Evolutionary conservation across 352 stramenopile genomes (phyloP).

Genomic region (Phytophthora syringae): DNA sequence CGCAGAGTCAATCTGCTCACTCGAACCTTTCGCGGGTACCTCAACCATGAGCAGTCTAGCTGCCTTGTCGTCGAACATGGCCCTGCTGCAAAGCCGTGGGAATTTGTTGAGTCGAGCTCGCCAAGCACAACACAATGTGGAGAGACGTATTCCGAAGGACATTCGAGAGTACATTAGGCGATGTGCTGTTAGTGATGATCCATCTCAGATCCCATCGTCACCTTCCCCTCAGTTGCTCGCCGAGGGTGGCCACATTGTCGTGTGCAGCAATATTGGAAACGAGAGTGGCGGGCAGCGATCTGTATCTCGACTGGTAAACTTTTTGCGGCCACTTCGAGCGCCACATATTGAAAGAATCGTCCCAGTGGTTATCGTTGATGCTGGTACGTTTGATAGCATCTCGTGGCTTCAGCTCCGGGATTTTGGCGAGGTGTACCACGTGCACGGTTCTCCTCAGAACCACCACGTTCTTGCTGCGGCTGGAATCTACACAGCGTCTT

Average conservation of each 20-base stretch:
- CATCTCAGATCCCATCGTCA: constrained; percentile 43
- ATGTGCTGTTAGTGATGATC: constrained; percentile 36
- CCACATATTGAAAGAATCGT: constrained; percentile 71
- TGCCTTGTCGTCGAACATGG: constrained; percentile 38
- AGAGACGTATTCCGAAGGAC: constrained; percentile 62
- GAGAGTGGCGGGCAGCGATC: constrained; percentile 66
- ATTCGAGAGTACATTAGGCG: constrained; percentile 70
- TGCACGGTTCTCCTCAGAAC: constrained; percentile 76
- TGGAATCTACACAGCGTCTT: constrained; percentile 79
- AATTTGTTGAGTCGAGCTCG: constrained; percentile 63
- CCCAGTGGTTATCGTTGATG: constrained; percentile 80
- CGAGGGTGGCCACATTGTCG: constrained; percentile 74
- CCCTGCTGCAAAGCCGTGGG: constrained; percentile 37
- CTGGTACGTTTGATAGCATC: constrained; percentile 63
- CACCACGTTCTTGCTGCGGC: constrained; percentile 73
- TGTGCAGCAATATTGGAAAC: constrained; percentile 80
- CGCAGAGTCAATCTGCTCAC: constrained; percentile 65
- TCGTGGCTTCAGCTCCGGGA: constrained; percentile 73
- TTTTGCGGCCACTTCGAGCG: constrained; percentile 74
- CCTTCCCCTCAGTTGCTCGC: constrained; percentile 54
- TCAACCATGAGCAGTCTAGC: constrained; percentile 34
- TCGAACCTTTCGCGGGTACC: constrained; percentile 50
- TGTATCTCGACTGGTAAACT: constrained; percentile 74
- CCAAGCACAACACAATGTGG: constrained; percentile 77
- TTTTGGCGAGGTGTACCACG: constrained; percentile 82